phyloP scores from a whole-genome alignment of 768 basidiomycete species.

The Naganishia friedmannii region DNA sequence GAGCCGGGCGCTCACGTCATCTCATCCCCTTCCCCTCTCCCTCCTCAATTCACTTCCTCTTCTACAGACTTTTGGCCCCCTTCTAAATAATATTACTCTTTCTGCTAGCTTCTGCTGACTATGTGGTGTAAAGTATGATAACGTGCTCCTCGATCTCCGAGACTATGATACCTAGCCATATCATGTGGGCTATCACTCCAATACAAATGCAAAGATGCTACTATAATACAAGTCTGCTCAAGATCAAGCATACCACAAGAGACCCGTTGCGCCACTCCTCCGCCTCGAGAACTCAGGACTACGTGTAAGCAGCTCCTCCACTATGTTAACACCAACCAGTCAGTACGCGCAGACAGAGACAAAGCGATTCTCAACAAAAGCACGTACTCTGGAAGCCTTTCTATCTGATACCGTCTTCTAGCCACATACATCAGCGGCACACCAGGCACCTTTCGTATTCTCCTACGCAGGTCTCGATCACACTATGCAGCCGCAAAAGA shows the following conservation, averaged over 20 bases:
- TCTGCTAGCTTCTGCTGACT: neutral
- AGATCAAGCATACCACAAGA: neutral
- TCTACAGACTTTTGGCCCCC: too few relatives aligned
- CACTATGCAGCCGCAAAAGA: conserved; percentile 54
- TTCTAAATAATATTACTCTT: too few relatives aligned
- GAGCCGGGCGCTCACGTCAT: conserved; percentile 1
- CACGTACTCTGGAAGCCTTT: conserved; percentile 74
- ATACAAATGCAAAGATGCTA: conserved; percentile 1
- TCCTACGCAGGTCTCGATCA: conserved; percentile 85
- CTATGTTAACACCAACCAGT: neutral
- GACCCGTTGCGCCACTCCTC: too few relatives aligned
- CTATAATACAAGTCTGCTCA: neutral
- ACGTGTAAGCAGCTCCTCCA: conserved; percentile 22
- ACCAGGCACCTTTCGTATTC: conserved; percentile 77
- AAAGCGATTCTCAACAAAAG: neutral
- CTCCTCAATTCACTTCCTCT: too few relatives aligned
- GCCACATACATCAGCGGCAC: conserved; percentile 98
- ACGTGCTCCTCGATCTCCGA: too few relatives aligned
- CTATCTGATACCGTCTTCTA: conserved; percentile 84
- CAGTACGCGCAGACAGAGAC: neutral
- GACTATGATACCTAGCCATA: neutral
- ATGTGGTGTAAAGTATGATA: too few relatives aligned
- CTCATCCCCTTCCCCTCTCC: neutral
- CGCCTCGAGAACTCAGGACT: neutral
- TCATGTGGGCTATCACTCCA: neutral